Conservation (phyloP, 441 rosid genomes). For the Brassica balearica region DNA sequence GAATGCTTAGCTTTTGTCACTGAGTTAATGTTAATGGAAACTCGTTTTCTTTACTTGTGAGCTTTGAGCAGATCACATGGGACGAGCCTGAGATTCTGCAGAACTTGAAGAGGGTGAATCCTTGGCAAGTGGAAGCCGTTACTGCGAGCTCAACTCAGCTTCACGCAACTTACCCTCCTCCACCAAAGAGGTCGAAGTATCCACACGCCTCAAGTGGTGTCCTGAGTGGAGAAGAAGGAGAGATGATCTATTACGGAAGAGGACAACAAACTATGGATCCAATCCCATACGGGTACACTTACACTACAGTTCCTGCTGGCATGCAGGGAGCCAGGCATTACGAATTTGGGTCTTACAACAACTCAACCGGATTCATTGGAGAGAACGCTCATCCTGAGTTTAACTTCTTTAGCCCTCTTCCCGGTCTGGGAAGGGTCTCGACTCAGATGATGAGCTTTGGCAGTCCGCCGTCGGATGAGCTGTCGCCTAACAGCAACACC, state of each 20-base stretch:
- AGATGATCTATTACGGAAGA: constrained; percentile 51
- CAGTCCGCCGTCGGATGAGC: constrained; percentile 69
- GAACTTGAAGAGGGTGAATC: constrained; percentile 74
- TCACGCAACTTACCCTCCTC: constrained; percentile 60
- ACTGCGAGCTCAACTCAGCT: constrained; percentile 50
- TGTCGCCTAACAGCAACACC: constrained; percentile 78
- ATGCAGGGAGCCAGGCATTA: constrained; percentile 99
- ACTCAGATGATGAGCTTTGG: constrained; percentile 71
- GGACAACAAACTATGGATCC: constrained; percentile 48
- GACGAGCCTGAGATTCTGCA: constrained; percentile 86
- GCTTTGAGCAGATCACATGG: constrained; percentile 67
- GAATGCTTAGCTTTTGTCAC: too few relatives aligned
- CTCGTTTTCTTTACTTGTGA: too few relatives aligned
- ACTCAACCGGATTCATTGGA: constrained; percentile 54
- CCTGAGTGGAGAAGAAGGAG: constrained; percentile 51
- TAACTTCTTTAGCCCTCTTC: constrained; percentile 49
- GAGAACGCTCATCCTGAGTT: constrained; percentile 51
- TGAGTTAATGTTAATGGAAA: too few relatives aligned
- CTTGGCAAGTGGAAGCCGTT: constrained; percentile 85
- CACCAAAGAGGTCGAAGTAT: constrained; percentile 64
- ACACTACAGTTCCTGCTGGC: constrained; percentile 86
- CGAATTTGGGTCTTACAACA: constrained; percentile 49
- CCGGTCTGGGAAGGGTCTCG: constrained; percentile 55
- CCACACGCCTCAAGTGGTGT: constrained; percentile 47
- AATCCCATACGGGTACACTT: constrained; percentile 52